Evolutionary conservation across 228 moss, liverwort and hornwort species (phyloP), one percentile per base, ranked within the genome.

Genomic region (Sphagnum fallax): DNA sequence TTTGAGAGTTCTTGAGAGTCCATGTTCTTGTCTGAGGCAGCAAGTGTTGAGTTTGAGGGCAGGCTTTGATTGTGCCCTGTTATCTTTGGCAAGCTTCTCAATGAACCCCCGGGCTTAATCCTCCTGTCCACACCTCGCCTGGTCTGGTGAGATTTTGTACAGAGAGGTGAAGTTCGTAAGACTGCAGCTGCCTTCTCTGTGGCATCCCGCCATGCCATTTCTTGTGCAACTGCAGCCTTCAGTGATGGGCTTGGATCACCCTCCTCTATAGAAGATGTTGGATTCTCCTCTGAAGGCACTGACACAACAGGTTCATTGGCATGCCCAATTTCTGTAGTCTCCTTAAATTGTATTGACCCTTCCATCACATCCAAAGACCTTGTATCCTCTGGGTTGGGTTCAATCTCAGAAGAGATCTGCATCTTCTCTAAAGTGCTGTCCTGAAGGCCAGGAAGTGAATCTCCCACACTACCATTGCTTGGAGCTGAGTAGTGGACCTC

Each of bases 121-220:
- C 53, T 71, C 48, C 63, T 55, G 48, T 71, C 71, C 4, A 13
- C 14, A 47, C 62, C 15, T 50, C 63, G 64, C 32, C 6, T 64
- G 8, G 71, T 8, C 16, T 51, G 63, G 51, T 64, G 71, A 15
- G 51, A 16, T 16, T 71, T 64, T 63, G 71, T 52, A 55, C 47
- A 51, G 14, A 71, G 71, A 64, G 71, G 71, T 63, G 71, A 62
- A 55, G 63, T 52, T 63, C 63, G 63, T 52, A 71, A 63, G 13
- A 47, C 71, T 52, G 63, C 71, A 64, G 71, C 63, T 12, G 71
- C 71, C 32, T 50, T 63, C 16, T 71, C 51, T 32, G 63, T 63
- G 8, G 63, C 64, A 53, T 71, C 64, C 51, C 71, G 63, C 71
- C 71, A 71, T 63, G 71, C 71, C 47, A 71, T 6, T n/a, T 71